These are phyloP conservation scores for Pleurozium schreberi DNA, from an alignment of 225 moss, liverwort and hornwort species.

Conservation along the genomic window DNA sequence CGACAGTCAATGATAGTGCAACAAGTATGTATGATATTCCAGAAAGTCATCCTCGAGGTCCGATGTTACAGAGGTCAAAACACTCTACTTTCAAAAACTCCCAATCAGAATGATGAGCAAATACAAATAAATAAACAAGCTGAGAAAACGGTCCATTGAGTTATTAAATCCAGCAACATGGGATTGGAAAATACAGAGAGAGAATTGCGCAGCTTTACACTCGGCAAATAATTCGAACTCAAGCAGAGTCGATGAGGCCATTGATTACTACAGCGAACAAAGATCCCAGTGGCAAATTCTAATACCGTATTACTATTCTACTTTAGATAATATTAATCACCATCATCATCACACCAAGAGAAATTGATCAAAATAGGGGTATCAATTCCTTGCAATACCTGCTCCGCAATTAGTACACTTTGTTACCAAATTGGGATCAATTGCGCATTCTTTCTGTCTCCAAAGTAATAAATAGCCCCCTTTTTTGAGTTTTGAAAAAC, in stretches of 20 bases:
- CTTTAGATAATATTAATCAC: not conserved
- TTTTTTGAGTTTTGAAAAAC: not conserved
- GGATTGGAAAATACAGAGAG: not conserved
- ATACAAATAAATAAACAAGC: not conserved
- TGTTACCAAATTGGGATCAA: not conserved
- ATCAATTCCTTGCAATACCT: not conserved
- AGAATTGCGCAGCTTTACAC: slow-evolving; percentile 10
- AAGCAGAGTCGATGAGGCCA: not conserved
- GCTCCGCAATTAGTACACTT: not conserved
- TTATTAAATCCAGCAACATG: not conserved
- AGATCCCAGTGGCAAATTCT: not conserved
- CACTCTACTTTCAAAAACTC: not conserved
- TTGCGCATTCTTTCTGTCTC: not conserved
- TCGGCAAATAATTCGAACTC: not conserved
- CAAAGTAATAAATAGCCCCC: not conserved
- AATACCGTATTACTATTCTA: not conserved
- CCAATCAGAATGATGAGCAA: not conserved
- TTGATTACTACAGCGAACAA: not conserved
- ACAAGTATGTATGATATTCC: not conserved
- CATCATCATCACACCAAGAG: not conserved
- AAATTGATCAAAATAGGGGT: not conserved
- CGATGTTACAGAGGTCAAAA: not conserved
- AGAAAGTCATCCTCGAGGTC: not conserved
- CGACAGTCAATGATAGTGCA: not conserved
- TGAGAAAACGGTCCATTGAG: not conserved